A percentile compares a stretch with the other conserved stretches of the same genome.
Evolutionary conservation across 2,329 filamentous ascomycete genomes (phyloP).

Genomic region (Grosmannia huntii): DNA sequence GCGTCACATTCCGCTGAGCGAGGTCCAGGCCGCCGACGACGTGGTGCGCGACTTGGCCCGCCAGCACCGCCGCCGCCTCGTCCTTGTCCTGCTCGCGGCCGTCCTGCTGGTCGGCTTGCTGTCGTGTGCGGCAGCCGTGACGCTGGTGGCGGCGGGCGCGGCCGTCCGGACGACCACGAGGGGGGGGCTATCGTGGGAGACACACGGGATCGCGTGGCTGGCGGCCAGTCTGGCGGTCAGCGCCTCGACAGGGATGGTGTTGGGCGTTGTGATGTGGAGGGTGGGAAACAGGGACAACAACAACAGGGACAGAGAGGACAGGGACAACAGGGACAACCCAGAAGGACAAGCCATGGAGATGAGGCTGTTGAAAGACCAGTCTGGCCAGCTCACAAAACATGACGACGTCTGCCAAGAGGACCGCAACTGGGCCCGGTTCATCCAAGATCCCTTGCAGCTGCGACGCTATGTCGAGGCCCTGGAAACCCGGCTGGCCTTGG

Average conservation of each 20-base stretch:
- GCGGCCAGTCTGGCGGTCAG: constrained; percentile 4
- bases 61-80: constrained; percentile 1
- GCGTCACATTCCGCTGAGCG: constrained; percentile 4
- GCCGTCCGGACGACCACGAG: neutral
- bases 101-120: constrained; percentile 1
- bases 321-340: neutral
- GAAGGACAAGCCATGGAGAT: constrained; percentile 3
- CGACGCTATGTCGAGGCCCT: constrained; percentile 16
- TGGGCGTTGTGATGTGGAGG: neutral
- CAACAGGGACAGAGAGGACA: neutral
- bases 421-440: constrained; percentile 15
- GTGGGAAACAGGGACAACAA: neutral
- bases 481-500: constrained; percentile 11
- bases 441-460: constrained; percentile 12
- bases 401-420: constrained; percentile 4
- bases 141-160: neutral
- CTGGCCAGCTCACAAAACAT: neutral
- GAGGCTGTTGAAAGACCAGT: neutral
- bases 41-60: constrained; percentile 1
- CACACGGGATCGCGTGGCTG: constrained; percentile 6
- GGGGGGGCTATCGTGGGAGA: neutral
- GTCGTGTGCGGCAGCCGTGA: constrained; percentile 4
- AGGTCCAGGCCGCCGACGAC: constrained; percentile 7
- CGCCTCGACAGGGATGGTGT: neutral
- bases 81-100: constrained; percentile 5